Evolutionary conservation across 257 asterid genomes (phyloP).

Genomic region (Solanum boliviense): DNA sequence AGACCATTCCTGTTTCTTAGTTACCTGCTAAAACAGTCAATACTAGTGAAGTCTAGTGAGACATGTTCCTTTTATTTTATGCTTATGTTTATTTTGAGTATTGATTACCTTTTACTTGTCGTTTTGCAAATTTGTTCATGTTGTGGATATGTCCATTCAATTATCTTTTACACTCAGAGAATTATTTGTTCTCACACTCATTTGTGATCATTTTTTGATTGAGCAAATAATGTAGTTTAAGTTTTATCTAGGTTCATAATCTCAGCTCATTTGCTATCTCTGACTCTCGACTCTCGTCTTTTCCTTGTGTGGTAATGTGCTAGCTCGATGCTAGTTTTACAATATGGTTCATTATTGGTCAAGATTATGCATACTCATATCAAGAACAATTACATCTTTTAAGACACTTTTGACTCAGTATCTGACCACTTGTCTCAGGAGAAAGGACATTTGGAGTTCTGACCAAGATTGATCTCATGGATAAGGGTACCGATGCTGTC

Average conservation of each 20-base stretch:
- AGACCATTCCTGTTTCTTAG: neutral
- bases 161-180: neutral
- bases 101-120: neutral
- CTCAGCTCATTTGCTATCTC: neutral
- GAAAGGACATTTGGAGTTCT: conserved; percentile 24
- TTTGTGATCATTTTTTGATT: neutral
- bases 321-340: neutral
- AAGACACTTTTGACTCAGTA: neutral
- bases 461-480: conserved; percentile 25
- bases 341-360: neutral
- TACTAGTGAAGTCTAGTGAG: neutral
- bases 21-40: neutral
- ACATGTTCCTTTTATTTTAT: neutral
- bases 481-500: conserved; percentile 24
- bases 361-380: neutral
- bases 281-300: neutral
- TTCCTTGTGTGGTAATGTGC: neutral
- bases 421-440: conserved; percentile 1
- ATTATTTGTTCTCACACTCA: neutral
- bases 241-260: neutral
- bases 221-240: neutral
- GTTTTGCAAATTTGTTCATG: neutral
- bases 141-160: neutral
- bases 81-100: neutral
- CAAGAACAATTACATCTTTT: neutral